Evolutionary conservation across 345 rosid genomes (phyloP).

Genomic region (Moricandia moricandioides): DNA sequence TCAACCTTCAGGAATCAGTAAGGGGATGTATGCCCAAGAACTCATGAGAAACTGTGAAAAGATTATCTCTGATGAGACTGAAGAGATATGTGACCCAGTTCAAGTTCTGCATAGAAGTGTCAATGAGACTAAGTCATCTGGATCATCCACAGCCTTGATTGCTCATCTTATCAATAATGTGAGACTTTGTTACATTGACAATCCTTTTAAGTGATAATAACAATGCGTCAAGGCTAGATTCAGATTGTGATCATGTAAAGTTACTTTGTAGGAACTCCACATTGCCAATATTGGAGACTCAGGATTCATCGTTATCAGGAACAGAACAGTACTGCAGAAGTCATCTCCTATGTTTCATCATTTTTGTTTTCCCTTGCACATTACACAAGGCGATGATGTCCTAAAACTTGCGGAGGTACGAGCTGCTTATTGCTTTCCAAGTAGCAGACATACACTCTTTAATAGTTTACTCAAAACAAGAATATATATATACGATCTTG

Average conservation of each 20-base stretch:
- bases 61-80: conserved; percentile 42
- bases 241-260: not conserved
- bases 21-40: conserved; percentile 52
- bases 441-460: conserved; percentile 10
- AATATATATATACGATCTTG: not conserved
- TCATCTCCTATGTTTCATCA: conserved; percentile 67
- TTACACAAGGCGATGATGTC: conserved; percentile 49
- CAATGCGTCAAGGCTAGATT: not conserved
- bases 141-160: conserved; percentile 65
- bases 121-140: conserved; percentile 48
- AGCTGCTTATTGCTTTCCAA: not conserved
- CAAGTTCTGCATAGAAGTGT: conserved; percentile 54
- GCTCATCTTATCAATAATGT: conserved; percentile 69
- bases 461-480: not conserved
- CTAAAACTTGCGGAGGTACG: conserved; percentile 55
- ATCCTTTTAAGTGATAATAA: not conserved
- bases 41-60: conserved; percentile 54
- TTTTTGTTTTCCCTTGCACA: conserved; percentile 62
- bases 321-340: conserved; percentile 45
- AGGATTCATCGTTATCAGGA: conserved; percentile 64
- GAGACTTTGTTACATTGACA: conserved; percentile 16
- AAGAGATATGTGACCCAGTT: conserved; percentile 43
- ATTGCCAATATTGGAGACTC: conserved; percentile 80
- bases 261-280: conserved; percentile 52
- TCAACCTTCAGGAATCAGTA: conserved; percentile 46